These are phyloP conservation scores for Scenedesmus sp. DNA, from an alignment of 163 green algal species.

Conservation along the genomic window DNA sequence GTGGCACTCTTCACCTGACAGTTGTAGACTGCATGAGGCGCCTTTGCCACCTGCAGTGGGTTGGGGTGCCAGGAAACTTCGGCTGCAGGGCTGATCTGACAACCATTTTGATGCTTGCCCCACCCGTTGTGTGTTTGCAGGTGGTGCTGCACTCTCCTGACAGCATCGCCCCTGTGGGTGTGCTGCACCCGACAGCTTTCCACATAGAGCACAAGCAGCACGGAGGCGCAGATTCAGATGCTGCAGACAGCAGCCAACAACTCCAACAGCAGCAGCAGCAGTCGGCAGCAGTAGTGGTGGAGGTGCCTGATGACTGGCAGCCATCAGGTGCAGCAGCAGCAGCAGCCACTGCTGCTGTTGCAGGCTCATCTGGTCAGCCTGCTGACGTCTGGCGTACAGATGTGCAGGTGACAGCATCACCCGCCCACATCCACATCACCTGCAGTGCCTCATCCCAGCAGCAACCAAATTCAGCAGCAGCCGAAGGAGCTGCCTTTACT, in stretches of 20 bases:
- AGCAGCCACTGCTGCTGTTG: slow-evolving; percentile 11
- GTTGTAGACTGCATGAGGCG: too few species aligned
- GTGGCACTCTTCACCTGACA: too few species aligned
- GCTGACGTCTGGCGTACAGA: not conserved
- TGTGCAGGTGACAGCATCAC: slow-evolving; percentile 1
- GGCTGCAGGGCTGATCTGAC: not conserved
- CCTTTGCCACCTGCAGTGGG: too few species aligned
- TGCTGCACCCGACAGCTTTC: slow-evolving; percentile 80
- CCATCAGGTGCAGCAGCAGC: slow-evolving; percentile 7
- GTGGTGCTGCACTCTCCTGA: slow-evolving; percentile 64
- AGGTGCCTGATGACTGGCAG: slow-evolving; percentile 55
- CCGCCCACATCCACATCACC: slow-evolving; percentile 10
- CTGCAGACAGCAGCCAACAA: not conserved
- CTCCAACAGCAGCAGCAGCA: not conserved
- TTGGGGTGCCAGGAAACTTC: not conserved
- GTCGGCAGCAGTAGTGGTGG: slow-evolving; percentile 1
- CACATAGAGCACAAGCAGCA: slow-evolving; percentile 80
- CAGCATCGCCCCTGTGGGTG: slow-evolving; percentile 73
- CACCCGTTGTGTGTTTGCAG: slow-evolving; percentile 23
- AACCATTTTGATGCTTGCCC: not conserved
- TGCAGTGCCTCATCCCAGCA: not conserved
- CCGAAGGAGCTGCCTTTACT: not conserved
- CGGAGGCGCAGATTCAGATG: not conserved
- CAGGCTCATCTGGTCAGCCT: not conserved
- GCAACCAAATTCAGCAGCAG: slow-evolving; percentile 20